These are phyloP conservation scores for Lentinus polychrous DNA, from an alignment of 1,284 basidiomycete species.

Conservation along the genomic window DNA sequence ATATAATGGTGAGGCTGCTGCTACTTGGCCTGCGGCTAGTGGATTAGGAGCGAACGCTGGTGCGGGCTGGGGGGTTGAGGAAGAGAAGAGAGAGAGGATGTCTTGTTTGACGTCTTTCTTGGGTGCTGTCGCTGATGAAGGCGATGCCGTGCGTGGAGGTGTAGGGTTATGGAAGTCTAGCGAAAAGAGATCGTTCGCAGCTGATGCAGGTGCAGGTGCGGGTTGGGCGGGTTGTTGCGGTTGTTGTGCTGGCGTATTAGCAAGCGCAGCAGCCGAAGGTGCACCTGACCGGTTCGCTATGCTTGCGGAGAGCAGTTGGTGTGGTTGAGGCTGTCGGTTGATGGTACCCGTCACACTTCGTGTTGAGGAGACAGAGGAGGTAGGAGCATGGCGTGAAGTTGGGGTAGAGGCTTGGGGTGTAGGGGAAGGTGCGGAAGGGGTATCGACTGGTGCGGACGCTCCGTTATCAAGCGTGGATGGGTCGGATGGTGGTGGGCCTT, in stretches of 20 bases:
- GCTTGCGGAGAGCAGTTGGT: constrained; percentile 45
- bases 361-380: constrained; percentile 28
- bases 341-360: constrained; percentile 22
- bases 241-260: constrained; percentile 9
- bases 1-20: constrained; percentile 5
- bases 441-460: constrained; percentile 10
- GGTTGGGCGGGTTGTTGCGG: constrained; percentile 20
- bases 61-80: constrained; percentile 30
- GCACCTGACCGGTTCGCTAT: constrained; percentile 19
- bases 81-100: constrained; percentile 81
- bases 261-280: constrained; percentile 13
- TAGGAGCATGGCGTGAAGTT: constrained; percentile 21
- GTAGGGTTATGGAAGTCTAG: constrained; percentile 69
- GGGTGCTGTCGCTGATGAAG: constrained; percentile 27
- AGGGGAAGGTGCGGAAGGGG: constrained; percentile 15
- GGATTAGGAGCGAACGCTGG: constrained; percentile 19
- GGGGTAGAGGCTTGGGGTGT: constrained; percentile 24
- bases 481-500: constrained; percentile 78
- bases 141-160: constrained; percentile 21
- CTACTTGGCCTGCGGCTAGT: constrained; percentile 16
- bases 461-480: constrained; percentile 72
- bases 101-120: constrained; percentile 79
- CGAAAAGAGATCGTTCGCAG: constrained; percentile 68
- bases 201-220: constrained; percentile 18
- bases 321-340: constrained; percentile 44